phyloP scores from a whole-genome alignment of 345 rosid species.

The Populus simonii region DNA sequence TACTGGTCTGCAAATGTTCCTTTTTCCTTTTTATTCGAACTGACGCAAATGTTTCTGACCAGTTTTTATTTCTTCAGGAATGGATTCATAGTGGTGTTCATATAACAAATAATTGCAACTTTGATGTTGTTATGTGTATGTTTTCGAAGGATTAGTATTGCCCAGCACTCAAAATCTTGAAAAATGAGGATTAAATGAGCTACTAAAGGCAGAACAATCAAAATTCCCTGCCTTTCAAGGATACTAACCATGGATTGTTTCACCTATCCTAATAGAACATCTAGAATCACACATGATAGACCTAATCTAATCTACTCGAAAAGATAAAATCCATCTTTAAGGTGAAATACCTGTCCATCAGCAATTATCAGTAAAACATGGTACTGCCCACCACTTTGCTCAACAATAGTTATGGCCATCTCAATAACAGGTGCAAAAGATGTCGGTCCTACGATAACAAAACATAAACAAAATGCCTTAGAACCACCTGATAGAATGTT shows the following conservation, averaged over 20 bases:
- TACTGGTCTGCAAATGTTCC: background rate
- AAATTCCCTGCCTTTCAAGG: background rate
- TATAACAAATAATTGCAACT: background rate
- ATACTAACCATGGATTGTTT: too few species aligned
- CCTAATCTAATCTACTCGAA: background rate
- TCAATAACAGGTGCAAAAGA: conserved; percentile 94
- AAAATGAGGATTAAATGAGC: background rate
- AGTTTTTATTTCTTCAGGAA: background rate
- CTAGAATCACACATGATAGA: background rate
- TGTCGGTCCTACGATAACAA: conserved; percentile 67
- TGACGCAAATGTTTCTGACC: background rate
- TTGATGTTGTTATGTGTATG: background rate
- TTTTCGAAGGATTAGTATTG: background rate
- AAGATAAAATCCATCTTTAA: background rate
- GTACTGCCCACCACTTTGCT: conserved; percentile 88
- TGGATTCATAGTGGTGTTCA: background rate
- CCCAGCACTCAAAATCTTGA: background rate
- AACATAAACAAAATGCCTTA: background rate
- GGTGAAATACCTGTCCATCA: conserved; percentile 81
- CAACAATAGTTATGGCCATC: conserved; percentile 90
- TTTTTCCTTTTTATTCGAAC: background rate
- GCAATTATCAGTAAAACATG: conserved; percentile 93
- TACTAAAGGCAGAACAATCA: background rate
- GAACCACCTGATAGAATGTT: background rate
- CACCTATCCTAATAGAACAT: background rate